Base-by-base conservation (phyloP, 2,329 filamentous ascomycete genomes). In the Aspergillus fumigatus region DNA sequence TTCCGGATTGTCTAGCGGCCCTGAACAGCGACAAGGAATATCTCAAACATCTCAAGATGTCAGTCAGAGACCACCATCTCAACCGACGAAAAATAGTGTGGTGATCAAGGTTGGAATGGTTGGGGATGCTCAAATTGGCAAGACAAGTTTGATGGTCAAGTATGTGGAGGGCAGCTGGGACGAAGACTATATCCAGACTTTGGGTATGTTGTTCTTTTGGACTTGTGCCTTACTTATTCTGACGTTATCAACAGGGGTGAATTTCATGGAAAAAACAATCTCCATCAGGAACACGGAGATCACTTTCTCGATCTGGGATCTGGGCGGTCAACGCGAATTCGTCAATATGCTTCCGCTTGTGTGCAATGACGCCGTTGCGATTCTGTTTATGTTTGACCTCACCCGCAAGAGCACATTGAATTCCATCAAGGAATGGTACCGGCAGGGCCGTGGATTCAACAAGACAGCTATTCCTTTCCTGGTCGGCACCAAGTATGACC, bases 181-280 rank as follows among this genome's bases (percentile, higher is more conserved):
- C 75, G 94, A 99, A 78, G 94, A 99, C 74, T 99, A 99, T 76
- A 99, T 99, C 70, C 94, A 99, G 78, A 99, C 94, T 23, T 80
- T 99, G 48, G 94, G 85, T 88, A 61, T 47, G 59, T 54, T 8
- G 19, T 17, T 14, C 23, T 5, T 9, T 3, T 27, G 7, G 32
- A 54, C 9, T 52, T 25, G 32, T 62, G 25, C 51, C 53, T 53
- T 41, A 56, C 25, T 26, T 38, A 5, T 65, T 70, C 27, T 69
- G n/a, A 52, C 52, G 14, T 29, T 32, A 23, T 26, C 32, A 14
- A 26, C 65, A 88, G 85, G 94, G 65, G 94, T 99, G 76, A 99
- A 99, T 76, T 99, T 99, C 77, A 99, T 99, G 94, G 94, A 99
- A 76, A 99, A 99, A 83, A 99, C 94, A 38, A 99, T 99, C 72